phyloP scores from a whole-genome alignment of 2,329 filamentous ascomycete genomes.

The Pestalotiopsis sp. region DNA sequence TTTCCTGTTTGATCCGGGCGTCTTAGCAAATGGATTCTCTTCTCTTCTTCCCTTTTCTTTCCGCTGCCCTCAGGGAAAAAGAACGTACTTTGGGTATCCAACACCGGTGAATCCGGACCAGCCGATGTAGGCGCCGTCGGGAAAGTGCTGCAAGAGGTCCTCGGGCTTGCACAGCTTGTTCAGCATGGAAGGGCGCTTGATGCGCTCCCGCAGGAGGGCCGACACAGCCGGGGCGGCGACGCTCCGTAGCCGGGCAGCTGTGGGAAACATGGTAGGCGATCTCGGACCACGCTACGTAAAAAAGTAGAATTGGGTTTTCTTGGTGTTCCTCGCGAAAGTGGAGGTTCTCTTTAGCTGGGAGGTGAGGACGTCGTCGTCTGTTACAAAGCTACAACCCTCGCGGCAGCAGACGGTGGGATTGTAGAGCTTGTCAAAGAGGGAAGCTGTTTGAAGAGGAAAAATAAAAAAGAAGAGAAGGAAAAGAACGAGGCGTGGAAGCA shows the following conservation, averaged over 20 bases:
- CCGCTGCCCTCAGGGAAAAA: neutral
- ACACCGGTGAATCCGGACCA: conserved; percentile 93
- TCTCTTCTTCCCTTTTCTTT: neutral
- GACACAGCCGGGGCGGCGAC: conserved; percentile 64
- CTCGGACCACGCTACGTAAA: neutral
- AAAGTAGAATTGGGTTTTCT: neutral
- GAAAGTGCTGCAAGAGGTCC: conserved; percentile 80
- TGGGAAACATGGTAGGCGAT: neutral
- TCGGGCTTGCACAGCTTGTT: conserved; percentile 79
- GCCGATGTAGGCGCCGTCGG: conserved; percentile 83
- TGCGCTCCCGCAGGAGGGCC: conserved; percentile 74
- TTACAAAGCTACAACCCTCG: no score
- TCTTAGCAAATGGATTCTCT: neutral
- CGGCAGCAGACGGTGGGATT: no score
- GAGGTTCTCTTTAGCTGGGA: no score
- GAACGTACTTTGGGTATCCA: conserved; percentile 78
- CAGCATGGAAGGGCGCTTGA: conserved; percentile 75
- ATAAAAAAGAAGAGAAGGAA: neutral
- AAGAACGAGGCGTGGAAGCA: neutral
- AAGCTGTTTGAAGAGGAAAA: neutral
- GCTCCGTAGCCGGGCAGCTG: conserved; percentile 11
- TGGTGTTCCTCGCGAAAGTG: no score
- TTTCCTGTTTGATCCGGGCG: conserved; percentile 58
- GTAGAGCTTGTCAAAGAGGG: neutral
- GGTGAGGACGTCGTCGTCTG: no score